phyloP scores from a whole-genome alignment of 2,329 filamentous ascomycete genomes.

The Ascochyta rabiei region DNA sequence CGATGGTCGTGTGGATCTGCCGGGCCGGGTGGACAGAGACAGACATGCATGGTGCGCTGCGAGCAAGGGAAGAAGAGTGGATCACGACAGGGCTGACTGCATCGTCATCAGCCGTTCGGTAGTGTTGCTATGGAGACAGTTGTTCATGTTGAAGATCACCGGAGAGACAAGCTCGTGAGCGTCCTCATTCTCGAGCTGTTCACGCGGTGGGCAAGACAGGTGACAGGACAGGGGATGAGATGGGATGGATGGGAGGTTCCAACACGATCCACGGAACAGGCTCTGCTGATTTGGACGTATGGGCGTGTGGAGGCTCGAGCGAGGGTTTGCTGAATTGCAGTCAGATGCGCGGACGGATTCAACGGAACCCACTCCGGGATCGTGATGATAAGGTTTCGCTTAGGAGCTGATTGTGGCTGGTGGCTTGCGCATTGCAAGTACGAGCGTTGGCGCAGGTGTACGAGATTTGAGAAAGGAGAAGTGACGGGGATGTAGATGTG shows the following conservation, averaged over 20 bases:
- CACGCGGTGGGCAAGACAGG: conserved; percentile 9
- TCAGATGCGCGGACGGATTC: conserved; percentile 6
- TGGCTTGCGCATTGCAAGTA: conserved; percentile 11
- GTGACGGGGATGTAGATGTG: background rate
- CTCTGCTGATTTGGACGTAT: background rate
- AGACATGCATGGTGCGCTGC: background rate
- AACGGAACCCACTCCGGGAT: conserved; percentile 13
- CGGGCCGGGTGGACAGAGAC: background rate
- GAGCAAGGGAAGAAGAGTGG: conserved; percentile 7
- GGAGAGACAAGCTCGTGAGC: conserved; percentile 3
- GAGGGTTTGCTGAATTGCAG: conserved; percentile 1
- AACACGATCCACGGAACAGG: no score
- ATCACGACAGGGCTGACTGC: conserved; percentile 15
- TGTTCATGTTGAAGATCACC: background rate
- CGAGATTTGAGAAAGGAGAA: background rate
- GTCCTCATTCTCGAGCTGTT: conserved; percentile 4
- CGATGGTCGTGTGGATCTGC: background rate
- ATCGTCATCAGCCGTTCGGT: background rate
- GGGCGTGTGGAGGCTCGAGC: conserved; percentile 9
- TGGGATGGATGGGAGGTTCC: background rate
- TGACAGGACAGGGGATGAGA: conserved; percentile 6
- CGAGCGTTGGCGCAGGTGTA: background rate
- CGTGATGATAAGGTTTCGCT: conserved; percentile 16
- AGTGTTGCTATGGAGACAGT: conserved; percentile 10
- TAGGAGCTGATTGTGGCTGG: conserved; percentile 13